Evolutionary conservation across 257 asterid species (phyloP), one percentile per base, ranked within the genome.

Genomic region (Phtheirospermum japonicum): DNA sequence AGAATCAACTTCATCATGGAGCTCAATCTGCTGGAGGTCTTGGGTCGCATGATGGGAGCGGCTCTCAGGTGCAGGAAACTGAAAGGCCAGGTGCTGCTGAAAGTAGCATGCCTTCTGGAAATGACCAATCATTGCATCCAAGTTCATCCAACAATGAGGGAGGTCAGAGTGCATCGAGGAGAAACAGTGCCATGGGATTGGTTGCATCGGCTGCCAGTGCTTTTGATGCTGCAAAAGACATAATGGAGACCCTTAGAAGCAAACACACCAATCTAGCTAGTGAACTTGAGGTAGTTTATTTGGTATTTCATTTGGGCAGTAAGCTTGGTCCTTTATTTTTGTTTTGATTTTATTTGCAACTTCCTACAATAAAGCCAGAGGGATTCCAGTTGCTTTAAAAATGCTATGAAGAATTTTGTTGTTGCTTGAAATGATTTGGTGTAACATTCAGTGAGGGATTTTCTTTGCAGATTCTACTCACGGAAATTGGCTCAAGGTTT

Each of bases 181-280:
- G 95, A 69, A 83, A 77, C 69, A 77, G 82, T 76, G 90, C 95
- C 73, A 77, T 86, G 86, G 87, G 90, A 71, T 68, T 85, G 71
- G 95, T 78, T 61, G 95, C 90, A 36, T 83, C 96, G 64, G 94
- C 98, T 71, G 89, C 96, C 31, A 89, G 92, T 85, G 99, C 97
- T 53, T 93, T 93, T 70, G 99, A 93, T 73, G 96, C 99, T 67
- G 97, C 97, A 52, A 93, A 93, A 77, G 97, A 93, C 78, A 85
- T 93, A 70, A 93, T 93, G 99, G 99, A 93, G 81, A 76, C 97
- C 23, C 86, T 93, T 36, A 83, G 99, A 78, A 85, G 97, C 75
- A 89, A 89, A 67, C 95, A 93, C 77, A 80, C 91, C 66, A 93
- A 89, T 80, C 83, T 93, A 68, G 99, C 99, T 55, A 81, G 96